Evolutionary conservation across 2,329 filamentous ascomycete genomes (phyloP), one percentile per base, ranked within the genome.

Genomic region (Fusarium udum): DNA sequence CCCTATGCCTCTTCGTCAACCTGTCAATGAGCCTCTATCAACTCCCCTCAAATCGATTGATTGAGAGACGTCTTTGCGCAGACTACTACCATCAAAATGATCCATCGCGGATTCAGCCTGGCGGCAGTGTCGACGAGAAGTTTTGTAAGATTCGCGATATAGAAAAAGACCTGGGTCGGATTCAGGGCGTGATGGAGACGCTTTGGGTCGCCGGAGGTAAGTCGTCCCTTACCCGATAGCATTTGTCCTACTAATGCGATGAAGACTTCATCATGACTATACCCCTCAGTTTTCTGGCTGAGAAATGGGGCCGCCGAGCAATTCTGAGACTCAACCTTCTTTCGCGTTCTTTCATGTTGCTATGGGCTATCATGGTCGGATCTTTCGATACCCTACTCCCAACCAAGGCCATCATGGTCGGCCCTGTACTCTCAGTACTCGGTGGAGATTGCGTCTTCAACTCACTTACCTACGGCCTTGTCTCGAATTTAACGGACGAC

Each of bases 101-200:
- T 15, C 84, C 84, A 49, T 69, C 61, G 1, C 20, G 45, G 3
- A 57, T 78, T 1, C 31, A 56, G 10, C 69, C 78, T 0, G 81
- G 82, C 58, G 85, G 84, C 9, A 78, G 78, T 28, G 79, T 90
- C 4, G 82, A 84, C 3, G 88, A 90, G 77, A 79, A 82, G 64
- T 76, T 88, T 7, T 90, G 88, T 78, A 90, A 90, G 75, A 76
- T 87, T 15, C 83, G 88, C 64, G 77, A 76, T 18, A 82, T 90
- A 10, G 88, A 90, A 75, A 80, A 84, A 61, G 79, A 80, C 22
- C 79, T 90, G 14, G 88, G 87, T 6, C 84, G 85, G 81, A 81
- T 89, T 9, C 85, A 88, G 64, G 88, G 88, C 1, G 78, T 77
- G 8, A 85, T 86, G 82, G 86, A 87, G 58, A 85, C 84, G 4